Conservation (phyloP, 2,329 filamentous ascomycete genomes). For the Diaporthe vexans region DNA sequence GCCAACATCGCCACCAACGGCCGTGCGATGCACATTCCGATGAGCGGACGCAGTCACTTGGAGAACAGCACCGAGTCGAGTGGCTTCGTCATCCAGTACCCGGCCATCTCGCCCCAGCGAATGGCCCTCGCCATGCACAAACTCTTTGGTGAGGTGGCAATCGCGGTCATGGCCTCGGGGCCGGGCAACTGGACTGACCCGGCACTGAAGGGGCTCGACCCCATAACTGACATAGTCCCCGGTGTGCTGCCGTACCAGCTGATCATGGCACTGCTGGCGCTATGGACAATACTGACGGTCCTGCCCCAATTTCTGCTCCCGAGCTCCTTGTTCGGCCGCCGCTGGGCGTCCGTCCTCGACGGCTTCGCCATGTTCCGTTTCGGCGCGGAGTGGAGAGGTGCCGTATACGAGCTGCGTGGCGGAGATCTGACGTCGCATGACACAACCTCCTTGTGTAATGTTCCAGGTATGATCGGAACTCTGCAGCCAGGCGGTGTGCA, state of each 20-base stretch:
- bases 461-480: neutral
- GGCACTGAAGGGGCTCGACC: constrained; percentile 7
- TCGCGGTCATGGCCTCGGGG: constrained; percentile 19
- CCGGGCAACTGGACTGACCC: constrained; percentile 13
- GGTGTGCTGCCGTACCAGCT: constrained; percentile 3
- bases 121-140: constrained; percentile 24
- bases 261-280: neutral
- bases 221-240: constrained; percentile 1
- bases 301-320: constrained; percentile 6
- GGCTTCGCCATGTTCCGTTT: constrained; percentile 1
- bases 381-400: neutral
- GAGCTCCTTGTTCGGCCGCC: constrained; percentile 1
- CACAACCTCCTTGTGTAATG: neutral
- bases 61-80: neutral
- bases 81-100: constrained; percentile 8
- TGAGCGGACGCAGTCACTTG: neutral
- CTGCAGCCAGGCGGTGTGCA: neutral
- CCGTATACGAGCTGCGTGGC: neutral
- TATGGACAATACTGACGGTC: constrained; percentile 2
- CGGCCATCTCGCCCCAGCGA: neutral
- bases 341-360: constrained; percentile 17
- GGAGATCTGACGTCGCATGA: neutral
- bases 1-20: constrained; percentile 16
- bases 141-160: constrained; percentile 4
- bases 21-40: neutral